Evolutionary conservation across 164 flowering plant genomes (phyloP).

Genomic region (Chimonanthus salicifolius): DNA sequence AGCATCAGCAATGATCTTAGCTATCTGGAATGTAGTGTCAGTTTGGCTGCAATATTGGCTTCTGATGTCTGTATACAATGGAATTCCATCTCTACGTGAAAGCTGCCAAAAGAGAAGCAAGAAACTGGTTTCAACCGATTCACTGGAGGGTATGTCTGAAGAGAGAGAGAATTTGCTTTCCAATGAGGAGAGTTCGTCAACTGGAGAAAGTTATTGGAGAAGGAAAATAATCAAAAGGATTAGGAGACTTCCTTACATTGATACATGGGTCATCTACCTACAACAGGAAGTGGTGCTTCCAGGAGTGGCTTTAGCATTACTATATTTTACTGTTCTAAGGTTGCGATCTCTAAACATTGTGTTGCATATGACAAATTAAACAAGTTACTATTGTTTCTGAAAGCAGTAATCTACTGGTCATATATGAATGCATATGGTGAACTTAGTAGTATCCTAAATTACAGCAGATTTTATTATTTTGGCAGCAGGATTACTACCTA

Average conservation of each 20-base stretch:
- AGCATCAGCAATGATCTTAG: slow-evolving; percentile 68
- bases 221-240: slow-evolving; percentile 16
- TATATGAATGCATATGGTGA: too few species aligned
- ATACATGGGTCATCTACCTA: slow-evolving; percentile 67
- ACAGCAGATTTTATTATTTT: too few species aligned
- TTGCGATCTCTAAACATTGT: slow-evolving; percentile 18
- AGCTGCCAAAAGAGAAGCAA: slow-evolving; percentile 29
- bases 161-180: slow-evolving; percentile 19
- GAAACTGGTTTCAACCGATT: slow-evolving; percentile 13
- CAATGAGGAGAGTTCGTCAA: slow-evolving; percentile 9
- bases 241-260: slow-evolving; percentile 31
- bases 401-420: too few species aligned
- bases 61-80: slow-evolving; percentile 61
- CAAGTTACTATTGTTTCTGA: too few species aligned
- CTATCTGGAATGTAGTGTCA: slow-evolving; percentile 56
- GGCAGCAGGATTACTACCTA: background rate
- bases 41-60: slow-evolving; percentile 80
- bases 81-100: slow-evolving; percentile 59
- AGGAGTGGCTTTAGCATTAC: slow-evolving; percentile 68
- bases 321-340: slow-evolving; percentile 87
- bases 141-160: slow-evolving; percentile 14
- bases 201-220: slow-evolving; percentile 13
- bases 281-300: slow-evolving; percentile 71
- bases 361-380: too few species aligned
- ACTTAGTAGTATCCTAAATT: too few species aligned